These are phyloP conservation scores for Chiua sp. DNA, from an alignment of 1,284 basidiomycete genomes.

Conservation along the genomic window DNA sequence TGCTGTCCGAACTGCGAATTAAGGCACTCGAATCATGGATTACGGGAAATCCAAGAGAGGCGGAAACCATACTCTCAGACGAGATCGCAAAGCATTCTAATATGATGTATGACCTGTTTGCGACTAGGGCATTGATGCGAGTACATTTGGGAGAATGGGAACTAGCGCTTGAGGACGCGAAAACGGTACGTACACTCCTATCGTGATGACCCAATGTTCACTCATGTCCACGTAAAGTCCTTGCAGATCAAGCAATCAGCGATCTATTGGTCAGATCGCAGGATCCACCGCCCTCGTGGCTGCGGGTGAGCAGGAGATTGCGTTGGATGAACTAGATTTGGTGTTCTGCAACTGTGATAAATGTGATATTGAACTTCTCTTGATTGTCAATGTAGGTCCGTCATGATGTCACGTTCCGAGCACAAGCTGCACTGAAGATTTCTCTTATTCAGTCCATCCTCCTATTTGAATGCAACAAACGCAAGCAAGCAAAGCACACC, in stretches of 20 bases:
- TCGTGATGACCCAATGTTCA: neutral
- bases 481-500: neutral
- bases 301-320: neutral
- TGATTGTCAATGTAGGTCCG: constrained; percentile 4
- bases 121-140: constrained; percentile 2
- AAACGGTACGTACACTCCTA: neutral
- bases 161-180: constrained; percentile 1
- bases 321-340: constrained; percentile 2
- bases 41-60: neutral
- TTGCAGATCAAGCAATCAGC: neutral
- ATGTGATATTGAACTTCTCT: constrained; percentile 5
- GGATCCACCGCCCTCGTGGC: constrained; percentile 1
- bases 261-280: constrained; percentile 8
- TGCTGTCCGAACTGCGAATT: neutral
- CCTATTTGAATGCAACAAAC: constrained; percentile 3
- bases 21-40: neutral
- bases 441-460: constrained; percentile 1
- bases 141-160: constrained; percentile 3
- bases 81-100: neutral
- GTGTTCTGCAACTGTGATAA: neutral
- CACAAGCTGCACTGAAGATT: neutral
- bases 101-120: neutral
- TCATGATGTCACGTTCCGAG: neutral
- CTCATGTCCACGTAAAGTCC: neutral
- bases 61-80: neutral